Conservation (phyloP, 2,329 filamentous ascomycete genomes). For the Penicillium sp. region DNA sequence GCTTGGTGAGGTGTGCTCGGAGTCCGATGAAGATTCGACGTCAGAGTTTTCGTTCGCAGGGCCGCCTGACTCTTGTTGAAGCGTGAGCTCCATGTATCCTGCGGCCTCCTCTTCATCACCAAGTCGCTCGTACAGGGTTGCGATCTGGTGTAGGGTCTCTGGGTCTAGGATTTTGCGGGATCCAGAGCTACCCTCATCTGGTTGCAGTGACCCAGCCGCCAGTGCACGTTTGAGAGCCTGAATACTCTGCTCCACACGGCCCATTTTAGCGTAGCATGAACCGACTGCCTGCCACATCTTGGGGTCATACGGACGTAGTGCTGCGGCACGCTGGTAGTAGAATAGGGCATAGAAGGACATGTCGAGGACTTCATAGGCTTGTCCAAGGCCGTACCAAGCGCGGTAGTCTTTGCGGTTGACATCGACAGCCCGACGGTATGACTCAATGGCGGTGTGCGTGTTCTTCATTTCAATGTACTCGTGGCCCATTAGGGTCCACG, state of each 20-base stretch:
- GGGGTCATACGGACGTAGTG: slow-evolving; percentile 89
- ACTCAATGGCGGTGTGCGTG: slow-evolving; percentile 95
- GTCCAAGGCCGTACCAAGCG: slow-evolving; percentile 95
- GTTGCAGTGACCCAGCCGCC: slow-evolving; percentile 83
- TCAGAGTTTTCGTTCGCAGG: slow-evolving; percentile 26
- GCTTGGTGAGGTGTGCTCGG: slow-evolving; percentile 35
- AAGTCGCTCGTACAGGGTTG: slow-evolving; percentile 80
- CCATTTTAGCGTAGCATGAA: slow-evolving; percentile 87
- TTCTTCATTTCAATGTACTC: slow-evolving; percentile 99
- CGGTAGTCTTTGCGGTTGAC: slow-evolving; percentile 95
- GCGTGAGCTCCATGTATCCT: slow-evolving; percentile 92
- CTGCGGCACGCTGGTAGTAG: slow-evolving; percentile 95
- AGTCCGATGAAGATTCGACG: slow-evolving; percentile 37
- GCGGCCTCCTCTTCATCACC: slow-evolving; percentile 77
- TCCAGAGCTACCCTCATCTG: slow-evolving; percentile 29
- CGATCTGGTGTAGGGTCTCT: slow-evolving; percentile 87
- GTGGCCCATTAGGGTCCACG: slow-evolving; percentile 98
- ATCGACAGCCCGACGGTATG: slow-evolving; percentile 91
- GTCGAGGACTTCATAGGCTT: slow-evolving; percentile 96
- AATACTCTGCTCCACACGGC: slow-evolving; percentile 83
- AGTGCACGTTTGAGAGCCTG: slow-evolving; percentile 92
- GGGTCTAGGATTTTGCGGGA: slow-evolving; percentile 71
- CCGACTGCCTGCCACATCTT: slow-evolving; percentile 99
- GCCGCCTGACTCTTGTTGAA: slow-evolving; percentile 85
- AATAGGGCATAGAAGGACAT: slow-evolving; percentile 97